phyloP scores from a whole-genome alignment of 2,329 filamentous ascomycete genomes.

The Coniochaeta sp. region DNA sequence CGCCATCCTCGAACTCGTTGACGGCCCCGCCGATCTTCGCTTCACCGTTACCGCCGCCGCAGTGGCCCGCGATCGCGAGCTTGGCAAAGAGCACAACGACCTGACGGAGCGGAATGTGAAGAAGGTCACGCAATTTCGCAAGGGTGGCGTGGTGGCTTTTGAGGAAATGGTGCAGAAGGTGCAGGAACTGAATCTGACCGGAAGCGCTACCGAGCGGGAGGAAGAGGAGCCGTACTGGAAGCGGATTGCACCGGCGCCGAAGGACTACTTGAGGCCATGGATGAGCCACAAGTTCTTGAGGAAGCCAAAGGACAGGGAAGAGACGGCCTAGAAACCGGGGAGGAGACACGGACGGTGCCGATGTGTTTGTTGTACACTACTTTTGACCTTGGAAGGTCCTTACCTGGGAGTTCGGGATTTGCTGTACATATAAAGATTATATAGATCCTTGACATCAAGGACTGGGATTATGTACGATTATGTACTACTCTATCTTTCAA shows the following conservation, averaged over 20 bases:
- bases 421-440: neutral
- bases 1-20: constrained; percentile 90
- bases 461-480: neutral
- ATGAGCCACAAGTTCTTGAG: constrained; percentile 13
- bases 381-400: neutral
- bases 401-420: neutral
- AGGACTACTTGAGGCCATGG: constrained; percentile 17
- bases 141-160: constrained; percentile 58
- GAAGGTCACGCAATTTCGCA: constrained; percentile 75
- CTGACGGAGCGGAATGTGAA: constrained; percentile 71
- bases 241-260: neutral
- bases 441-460: neutral
- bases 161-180: constrained; percentile 53
- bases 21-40: constrained; percentile 87
- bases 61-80: constrained; percentile 55
- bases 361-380: neutral
- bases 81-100: constrained; percentile 54
- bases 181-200: constrained; percentile 22
- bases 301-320: constrained; percentile 16
- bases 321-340: constrained; percentile 2
- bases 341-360: neutral
- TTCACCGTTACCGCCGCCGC: constrained; percentile 90
- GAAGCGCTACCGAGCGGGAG: constrained; percentile 2
- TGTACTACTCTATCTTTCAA: neutral
- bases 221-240: neutral